Conservation (phyloP, 2,329 filamentous ascomycete species). For the Stromatinia cepivora region DNA sequence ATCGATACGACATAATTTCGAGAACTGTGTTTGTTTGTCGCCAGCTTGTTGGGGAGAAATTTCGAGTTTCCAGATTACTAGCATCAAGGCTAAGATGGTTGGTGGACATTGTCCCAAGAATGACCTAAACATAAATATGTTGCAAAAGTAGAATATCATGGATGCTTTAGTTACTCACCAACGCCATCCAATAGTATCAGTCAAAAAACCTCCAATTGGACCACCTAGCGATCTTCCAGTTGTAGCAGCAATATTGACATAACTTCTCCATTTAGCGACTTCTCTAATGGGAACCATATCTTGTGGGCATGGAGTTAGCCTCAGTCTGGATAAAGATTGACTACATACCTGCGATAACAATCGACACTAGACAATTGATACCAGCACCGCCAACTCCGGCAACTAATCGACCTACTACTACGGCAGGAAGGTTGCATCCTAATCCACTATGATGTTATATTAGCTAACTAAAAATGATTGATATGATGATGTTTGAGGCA, state of each 20-base stretch:
- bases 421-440: constrained; percentile 49
- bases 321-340: background rate
- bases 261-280: constrained; percentile 54
- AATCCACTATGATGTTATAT: constrained; percentile 42
- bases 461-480: background rate
- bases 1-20: constrained; percentile 51
- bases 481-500: background rate
- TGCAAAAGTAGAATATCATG: background rate
- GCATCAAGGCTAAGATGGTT: constrained; percentile 51
- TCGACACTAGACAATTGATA: constrained; percentile 50
- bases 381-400: constrained; percentile 54
- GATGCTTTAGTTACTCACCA: constrained; percentile 47
- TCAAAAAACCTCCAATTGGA: constrained; percentile 57
- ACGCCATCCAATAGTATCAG: constrained; percentile 65
- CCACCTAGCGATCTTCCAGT: constrained; percentile 54
- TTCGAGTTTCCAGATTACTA: constrained; percentile 39
- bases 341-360: constrained; percentile 52
- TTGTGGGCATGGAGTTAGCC: constrained; percentile 28
- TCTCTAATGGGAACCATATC: constrained; percentile 54
- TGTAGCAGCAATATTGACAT: constrained; percentile 54
- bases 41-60: constrained; percentile 27
- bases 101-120: constrained; percentile 59
- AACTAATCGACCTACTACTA: constrained; percentile 52
- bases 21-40: constrained; percentile 23
- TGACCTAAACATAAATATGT: constrained; percentile 41